phyloP scores from a whole-genome alignment of 2,329 filamentous ascomycete species.

The Amesomyces nigricolor region DNA sequence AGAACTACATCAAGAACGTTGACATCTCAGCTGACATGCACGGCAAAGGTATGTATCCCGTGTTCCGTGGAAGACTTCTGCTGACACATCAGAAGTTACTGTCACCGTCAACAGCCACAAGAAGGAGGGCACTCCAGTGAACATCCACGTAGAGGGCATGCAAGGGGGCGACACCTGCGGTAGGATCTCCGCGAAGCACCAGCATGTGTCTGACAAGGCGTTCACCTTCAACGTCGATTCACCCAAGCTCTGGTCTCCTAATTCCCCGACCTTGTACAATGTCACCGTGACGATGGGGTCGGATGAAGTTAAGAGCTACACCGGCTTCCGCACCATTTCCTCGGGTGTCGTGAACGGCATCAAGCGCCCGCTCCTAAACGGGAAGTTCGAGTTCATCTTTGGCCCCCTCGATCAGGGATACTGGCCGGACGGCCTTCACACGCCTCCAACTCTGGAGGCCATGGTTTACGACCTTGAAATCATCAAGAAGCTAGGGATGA shows the following conservation, averaged over 20 bases:
- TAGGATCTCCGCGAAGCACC: slow-evolving; percentile 31
- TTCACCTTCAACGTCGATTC: slow-evolving; percentile 52
- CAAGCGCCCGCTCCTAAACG: slow-evolving; percentile 59
- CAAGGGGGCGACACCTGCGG: slow-evolving; percentile 35
- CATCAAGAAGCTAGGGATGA: slow-evolving; percentile 62
- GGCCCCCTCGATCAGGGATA: slow-evolving; percentile 66
- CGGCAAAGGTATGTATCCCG: slow-evolving; percentile 40
- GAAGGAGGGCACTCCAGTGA: slow-evolving; percentile 32
- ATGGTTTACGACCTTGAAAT: slow-evolving; percentile 61
- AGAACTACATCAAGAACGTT: slow-evolving; percentile 51
- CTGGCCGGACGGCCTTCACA: slow-evolving; percentile 66
- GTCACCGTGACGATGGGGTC: slow-evolving; percentile 47
- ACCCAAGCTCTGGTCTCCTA: slow-evolving; percentile 59
- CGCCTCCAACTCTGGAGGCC: slow-evolving; percentile 58
- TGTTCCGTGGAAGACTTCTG: not conserved
- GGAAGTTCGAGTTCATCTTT: slow-evolving; percentile 62
- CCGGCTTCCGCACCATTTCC: slow-evolving; percentile 61
- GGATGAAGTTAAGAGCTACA: slow-evolving; percentile 59
- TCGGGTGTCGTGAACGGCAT: slow-evolving; percentile 52
- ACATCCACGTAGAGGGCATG: slow-evolving; percentile 34
- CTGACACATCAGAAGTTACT: slow-evolving; percentile 39
- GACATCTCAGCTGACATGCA: slow-evolving; percentile 54
- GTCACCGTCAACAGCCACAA: slow-evolving; percentile 47
- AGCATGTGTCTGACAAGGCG: slow-evolving; percentile 41
- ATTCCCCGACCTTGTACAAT: slow-evolving; percentile 59